Evolutionary conservation across 805 yeast genomes (phyloP), one percentile per base, ranked within the genome.

Genomic region (Tanozyma kutaoensis): DNA sequence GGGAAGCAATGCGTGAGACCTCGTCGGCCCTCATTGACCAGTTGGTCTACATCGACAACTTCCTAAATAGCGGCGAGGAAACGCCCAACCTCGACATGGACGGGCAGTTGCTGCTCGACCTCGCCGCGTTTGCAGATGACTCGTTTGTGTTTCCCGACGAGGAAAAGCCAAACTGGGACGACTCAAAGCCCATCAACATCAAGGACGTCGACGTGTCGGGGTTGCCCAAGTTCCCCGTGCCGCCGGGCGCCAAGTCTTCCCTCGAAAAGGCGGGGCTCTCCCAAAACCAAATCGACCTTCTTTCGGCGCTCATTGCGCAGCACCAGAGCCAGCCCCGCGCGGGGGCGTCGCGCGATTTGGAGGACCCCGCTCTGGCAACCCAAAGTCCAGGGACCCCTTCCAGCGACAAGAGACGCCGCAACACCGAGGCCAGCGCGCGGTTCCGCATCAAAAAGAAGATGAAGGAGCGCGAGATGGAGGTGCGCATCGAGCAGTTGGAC

Each of bases 371-470:
- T 5, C 17, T 14, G 18, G 15, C 8, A 11, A 8, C 8, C 13
- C 20, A n/a, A 24, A 14, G 22, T 33, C 22, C 28, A 27, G 18
- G 14, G 23, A n/a, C n/a, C n/a, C n/a, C n/a, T n/a, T 15, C 20
- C 12, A 14, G 15, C 20, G 9, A 15, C 11, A 19, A 24, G 15
- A 68, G 94, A 35, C 71, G 78, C 37, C 68, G 93, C 41, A 86
- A 85, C 54, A 85, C 95, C 1, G 95, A 91, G 2, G 97, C 98
- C 2, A 74, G 88, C 13, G 96, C 96, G 4, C 64, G 97, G 33
- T 88, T 88, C 62, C 67, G 98, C 37, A 70, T 84, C 46, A 84
- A 82, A 66, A 85, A 81, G 72, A 86, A 88, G 65, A 45, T 78
- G 54, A 79, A 82, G 50, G 96, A 88, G 55, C 91, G 80, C 54